Percentiles rank a stretch among this genome's conserved stretches.
These are phyloP conservation scores for Corchorus capsularis DNA, from an alignment of 345 rosid species.

Conservation along the genomic window DNA sequence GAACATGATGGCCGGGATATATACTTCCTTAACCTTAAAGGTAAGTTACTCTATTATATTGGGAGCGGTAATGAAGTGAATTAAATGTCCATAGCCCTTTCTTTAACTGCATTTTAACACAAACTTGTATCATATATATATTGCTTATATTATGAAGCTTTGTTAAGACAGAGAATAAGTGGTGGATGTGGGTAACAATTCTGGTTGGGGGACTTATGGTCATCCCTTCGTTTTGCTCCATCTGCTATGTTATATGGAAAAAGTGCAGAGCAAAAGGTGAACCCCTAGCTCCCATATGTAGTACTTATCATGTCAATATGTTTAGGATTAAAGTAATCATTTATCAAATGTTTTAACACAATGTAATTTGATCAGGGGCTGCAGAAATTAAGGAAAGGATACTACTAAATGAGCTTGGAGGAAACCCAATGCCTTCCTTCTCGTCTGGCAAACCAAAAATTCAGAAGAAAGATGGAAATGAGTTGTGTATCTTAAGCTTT, in stretches of 20 bases:
- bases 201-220: slow-evolving; percentile 12
- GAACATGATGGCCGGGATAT: not conserved
- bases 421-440: too few species aligned
- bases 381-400: too few species aligned
- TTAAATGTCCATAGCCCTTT: too few species aligned
- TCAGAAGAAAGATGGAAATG: too few species aligned
- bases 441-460: too few species aligned
- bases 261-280: not conserved
- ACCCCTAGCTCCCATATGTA: not conserved
- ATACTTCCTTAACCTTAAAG: not conserved
- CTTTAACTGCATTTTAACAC: too few species aligned
- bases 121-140: not conserved
- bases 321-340: not conserved
- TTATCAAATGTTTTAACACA: too few species aligned
- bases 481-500: not conserved
- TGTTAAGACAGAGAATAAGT: slow-evolving; percentile 10
- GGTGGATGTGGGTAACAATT: slow-evolving; percentile 15
- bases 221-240: not conserved
- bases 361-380: too few species aligned
- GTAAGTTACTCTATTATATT: not conserved
- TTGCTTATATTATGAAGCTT: not conserved
- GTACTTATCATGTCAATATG: not conserved
- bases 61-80: too few species aligned
- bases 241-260: not conserved
- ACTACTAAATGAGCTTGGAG: too few species aligned